Conservation (phyloP, 2,329 filamentous ascomycete species). For the Trichophyton mentagrophytes region DNA sequence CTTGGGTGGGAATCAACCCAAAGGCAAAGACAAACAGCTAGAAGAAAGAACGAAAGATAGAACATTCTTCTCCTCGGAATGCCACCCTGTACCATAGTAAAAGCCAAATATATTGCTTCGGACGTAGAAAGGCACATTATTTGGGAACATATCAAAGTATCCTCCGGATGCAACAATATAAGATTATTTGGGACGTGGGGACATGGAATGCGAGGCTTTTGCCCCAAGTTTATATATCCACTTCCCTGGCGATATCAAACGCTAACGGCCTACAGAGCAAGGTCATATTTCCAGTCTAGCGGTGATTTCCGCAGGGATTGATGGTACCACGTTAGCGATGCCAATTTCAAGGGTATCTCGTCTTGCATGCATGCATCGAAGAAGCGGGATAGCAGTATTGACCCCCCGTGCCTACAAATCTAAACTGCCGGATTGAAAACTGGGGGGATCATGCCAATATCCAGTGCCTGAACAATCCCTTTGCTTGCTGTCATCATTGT, state of each 20-base stretch:
- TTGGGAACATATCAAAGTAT: neutral
- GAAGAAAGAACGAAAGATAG: neutral
- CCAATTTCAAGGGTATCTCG: neutral
- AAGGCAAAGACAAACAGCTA: neutral
- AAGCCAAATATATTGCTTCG: neutral
- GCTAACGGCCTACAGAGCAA: neutral
- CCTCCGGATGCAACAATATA: constrained; percentile 1
- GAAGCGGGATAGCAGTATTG: neutral
- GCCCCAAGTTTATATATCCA: neutral
- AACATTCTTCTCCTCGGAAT: constrained; percentile 4
- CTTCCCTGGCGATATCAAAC: neutral
- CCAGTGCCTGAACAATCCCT: neutral
- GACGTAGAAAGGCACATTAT: neutral
- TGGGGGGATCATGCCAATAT: neutral
- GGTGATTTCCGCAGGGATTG: constrained; percentile 1
- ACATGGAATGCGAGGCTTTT: neutral
- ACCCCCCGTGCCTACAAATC: neutral
- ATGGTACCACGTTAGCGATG: neutral
- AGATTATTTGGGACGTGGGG: neutral
- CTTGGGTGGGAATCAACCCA: neutral
- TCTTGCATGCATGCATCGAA: neutral
- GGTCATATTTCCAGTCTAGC: neutral
- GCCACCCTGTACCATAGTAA: neutral
- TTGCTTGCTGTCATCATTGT: neutral
- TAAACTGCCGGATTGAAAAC: neutral